Conservation (phyloP, 768 basidiomycete genomes). For the Phlegmacium glaucopus region DNA sequence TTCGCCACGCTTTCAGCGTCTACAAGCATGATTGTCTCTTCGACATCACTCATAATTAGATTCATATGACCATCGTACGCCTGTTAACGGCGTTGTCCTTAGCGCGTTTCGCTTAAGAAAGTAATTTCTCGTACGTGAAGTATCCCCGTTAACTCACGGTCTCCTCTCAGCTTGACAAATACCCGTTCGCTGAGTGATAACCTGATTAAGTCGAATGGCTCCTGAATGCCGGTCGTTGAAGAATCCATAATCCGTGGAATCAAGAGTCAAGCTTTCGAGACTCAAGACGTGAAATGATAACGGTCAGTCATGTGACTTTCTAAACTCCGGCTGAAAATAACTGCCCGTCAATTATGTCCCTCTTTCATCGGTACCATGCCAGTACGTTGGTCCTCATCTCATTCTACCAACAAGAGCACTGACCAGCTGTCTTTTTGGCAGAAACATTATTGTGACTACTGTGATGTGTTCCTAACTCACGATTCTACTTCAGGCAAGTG, state of each 20-base stretch:
- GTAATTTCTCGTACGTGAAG: slow-evolving; percentile 68
- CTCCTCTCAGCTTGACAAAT: slow-evolving; percentile 95
- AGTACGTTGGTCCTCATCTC: slow-evolving; percentile 36
- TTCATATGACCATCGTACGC: slow-evolving; percentile 99
- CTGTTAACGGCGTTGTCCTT: slow-evolving; percentile 38
- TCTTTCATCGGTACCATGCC: slow-evolving; percentile 50
- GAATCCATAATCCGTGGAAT: slow-evolving; percentile 53
- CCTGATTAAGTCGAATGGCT: slow-evolving; percentile 96
- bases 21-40: slow-evolving; percentile 97
- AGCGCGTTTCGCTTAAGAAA: slow-evolving; percentile 5
- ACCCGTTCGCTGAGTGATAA: slow-evolving; percentile 97
- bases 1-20: slow-evolving; percentile 70
- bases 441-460: slow-evolving; percentile 96
- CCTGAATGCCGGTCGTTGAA: slow-evolving; percentile 76
- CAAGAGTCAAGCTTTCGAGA: neutral
- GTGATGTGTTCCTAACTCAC: slow-evolving; percentile 92
- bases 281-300: neutral
- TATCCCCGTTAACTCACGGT: slow-evolving; percentile 87
- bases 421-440: slow-evolving; percentile 23
- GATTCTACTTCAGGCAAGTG: slow-evolving; percentile 84
- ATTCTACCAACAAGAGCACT: slow-evolving; percentile 1
- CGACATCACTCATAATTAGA: slow-evolving; percentile 94
- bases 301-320: slow-evolving; percentile 15
- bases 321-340: slow-evolving; percentile 21
- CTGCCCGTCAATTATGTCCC: slow-evolving; percentile 5